Evolutionary conservation across 73 alveolate species (phyloP).

Genomic region (Symbiodinium pilosum): DNA sequence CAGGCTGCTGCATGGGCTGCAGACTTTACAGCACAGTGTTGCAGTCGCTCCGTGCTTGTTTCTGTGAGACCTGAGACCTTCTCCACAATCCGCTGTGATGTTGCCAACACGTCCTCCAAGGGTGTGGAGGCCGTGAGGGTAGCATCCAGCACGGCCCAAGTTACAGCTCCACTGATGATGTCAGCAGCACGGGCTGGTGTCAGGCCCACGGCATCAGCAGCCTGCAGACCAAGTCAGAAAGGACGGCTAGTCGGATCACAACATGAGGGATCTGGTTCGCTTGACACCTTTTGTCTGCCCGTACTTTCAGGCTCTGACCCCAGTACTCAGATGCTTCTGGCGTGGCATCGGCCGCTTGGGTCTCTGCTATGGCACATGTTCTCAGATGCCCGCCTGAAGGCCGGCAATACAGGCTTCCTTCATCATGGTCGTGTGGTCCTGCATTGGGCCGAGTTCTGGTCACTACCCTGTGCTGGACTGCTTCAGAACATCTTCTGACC

Average conservation of each 20-base stretch:
- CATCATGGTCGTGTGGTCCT: background rate
- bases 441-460: too few relatives aligned
- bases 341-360: too few relatives aligned
- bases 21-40: background rate
- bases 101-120: background rate
- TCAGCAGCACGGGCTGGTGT: slow-evolving; percentile 1
- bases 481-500: too few relatives aligned
- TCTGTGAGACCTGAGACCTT: background rate
- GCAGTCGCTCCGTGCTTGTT: background rate
- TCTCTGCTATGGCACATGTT: too few relatives aligned
- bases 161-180: background rate
- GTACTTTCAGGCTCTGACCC: too few relatives aligned
- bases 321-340: too few relatives aligned
- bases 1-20: background rate
- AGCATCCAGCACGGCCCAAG: background rate
- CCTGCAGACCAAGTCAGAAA: background rate
- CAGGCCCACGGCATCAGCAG: background rate
- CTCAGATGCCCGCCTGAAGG: background rate
- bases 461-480: too few relatives aligned
- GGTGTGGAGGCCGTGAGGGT: background rate
- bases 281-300: too few relatives aligned
- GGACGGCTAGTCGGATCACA: background rate
- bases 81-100: background rate
- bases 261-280: too few relatives aligned
- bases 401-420: background rate